Evolutionary conservation across 306 rosid species (phyloP).

Genomic region (Datisca glomerata): DNA sequence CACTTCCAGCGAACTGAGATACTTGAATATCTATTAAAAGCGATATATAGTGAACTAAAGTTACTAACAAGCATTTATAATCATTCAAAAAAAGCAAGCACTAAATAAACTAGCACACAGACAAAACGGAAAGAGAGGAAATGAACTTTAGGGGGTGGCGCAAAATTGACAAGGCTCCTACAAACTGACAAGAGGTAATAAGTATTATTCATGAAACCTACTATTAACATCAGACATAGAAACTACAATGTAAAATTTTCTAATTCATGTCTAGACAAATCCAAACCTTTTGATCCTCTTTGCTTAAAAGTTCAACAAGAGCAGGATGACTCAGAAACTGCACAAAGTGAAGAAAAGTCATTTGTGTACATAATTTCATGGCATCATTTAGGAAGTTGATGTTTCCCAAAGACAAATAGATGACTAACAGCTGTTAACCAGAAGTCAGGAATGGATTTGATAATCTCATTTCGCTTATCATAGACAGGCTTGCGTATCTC

Average conservation of each 20-base stretch:
- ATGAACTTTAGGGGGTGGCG: background rate
- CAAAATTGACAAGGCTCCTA: background rate
- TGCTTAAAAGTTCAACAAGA: constrained; percentile 56
- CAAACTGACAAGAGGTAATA: constrained; percentile 5
- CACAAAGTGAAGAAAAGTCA: constrained; percentile 6
- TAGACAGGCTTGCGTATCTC: constrained; percentile 75
- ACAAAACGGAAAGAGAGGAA: no score
- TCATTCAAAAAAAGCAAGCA: no score
- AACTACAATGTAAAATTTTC: no score
- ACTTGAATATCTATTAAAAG: constrained; percentile 61
- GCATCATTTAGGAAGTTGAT: background rate
- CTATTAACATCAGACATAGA: no score
- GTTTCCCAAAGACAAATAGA: constrained; percentile 8
- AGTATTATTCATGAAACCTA: no score
- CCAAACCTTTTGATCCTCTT: constrained; percentile 79
- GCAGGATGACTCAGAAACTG: constrained; percentile 80
- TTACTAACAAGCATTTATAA: constrained; percentile 8
- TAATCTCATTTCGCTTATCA: constrained; percentile 60
- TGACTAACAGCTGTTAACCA: constrained; percentile 83
- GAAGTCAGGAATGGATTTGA: constrained; percentile 80
- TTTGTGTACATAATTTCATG: background rate
- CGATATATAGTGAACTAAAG: constrained; percentile 3
- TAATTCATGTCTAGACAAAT: no score
- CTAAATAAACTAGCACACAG: no score
- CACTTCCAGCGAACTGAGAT: constrained; percentile 74